Evolutionary conservation across 352 stramenopile species (phyloP), one percentile per base, ranked within the genome.

Genomic region (Phytopythium montanum): DNA sequence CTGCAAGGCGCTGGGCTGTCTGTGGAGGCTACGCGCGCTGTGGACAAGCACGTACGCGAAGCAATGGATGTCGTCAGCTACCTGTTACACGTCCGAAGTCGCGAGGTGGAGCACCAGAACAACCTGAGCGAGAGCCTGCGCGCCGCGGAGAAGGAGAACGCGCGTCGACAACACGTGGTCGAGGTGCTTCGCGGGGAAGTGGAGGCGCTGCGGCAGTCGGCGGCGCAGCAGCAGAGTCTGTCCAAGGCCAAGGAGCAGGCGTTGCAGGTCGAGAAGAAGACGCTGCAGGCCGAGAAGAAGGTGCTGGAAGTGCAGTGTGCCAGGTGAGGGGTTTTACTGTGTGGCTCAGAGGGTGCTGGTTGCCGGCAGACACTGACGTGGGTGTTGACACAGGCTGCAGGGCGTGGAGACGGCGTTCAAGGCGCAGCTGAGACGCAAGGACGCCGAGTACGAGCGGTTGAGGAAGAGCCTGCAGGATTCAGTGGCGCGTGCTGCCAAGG

Each of bases 401-500:
- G 82, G 84, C 9, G 74, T 90, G 7, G 81, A 92, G 61, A 88
- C 81, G 29, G 77, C 76, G 9, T 92, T 76, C 58, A 92, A 90
- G 49, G 76, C 85, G 5, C 81, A 94, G 49, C 33, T 94, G 55
- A 73, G 82, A 25, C 75, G 73, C 38, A 91, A 90, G 56, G 85
- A 94, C 61, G 70, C 83, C 34, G 77, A 90, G 36, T 92, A 92
- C 64, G 77, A 88, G 54, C 73, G 85, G 6, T 60, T 94, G 14
- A 73, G 76, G 42, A 92, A 92, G 65, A 86, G 51, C 49, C 58
- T 92, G n/a, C 75, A 92, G 59, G 78, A 89, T 25, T 66, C 65
- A 0, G 70, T 75, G 1, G 66, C 66, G 29, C 77, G 79, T 26
- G 72, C 65, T 56, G 64, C 68, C 28, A 92, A 87, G 57, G 77